These are phyloP conservation scores for Tolypocladium endophyticum DNA, from an alignment of 2,329 filamentous ascomycete genomes.

Conservation along the genomic window DNA sequence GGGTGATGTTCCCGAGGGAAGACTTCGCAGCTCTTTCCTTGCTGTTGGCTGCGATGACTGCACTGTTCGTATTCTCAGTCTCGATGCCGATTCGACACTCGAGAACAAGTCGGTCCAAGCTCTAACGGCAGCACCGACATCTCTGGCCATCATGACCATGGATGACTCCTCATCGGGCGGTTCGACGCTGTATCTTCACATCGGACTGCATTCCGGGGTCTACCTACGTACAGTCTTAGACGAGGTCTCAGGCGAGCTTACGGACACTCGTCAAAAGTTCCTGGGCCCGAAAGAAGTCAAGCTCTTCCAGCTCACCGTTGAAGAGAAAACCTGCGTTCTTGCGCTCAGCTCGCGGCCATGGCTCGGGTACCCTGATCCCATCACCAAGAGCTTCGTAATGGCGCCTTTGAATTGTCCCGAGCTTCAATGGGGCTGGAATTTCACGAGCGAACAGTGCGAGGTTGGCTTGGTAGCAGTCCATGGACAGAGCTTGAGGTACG, in stretches of 20 bases:
- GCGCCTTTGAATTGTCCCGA: conserved; percentile 83
- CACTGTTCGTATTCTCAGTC: conserved; percentile 83
- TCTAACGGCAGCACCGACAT: conserved; percentile 78
- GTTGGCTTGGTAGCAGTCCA: conserved; percentile 93
- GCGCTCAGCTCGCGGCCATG: conserved; percentile 90
- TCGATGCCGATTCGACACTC: conserved; percentile 81
- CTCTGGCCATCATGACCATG: conserved; percentile 90
- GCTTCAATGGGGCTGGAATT: conserved; percentile 92
- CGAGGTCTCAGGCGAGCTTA: conserved; percentile 89
- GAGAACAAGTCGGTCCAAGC: conserved; percentile 94
- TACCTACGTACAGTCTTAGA: conserved; percentile 93
- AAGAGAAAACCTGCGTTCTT: conserved; percentile 74
- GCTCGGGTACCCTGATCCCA: conserved; percentile 85
- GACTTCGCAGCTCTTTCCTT: conserved; percentile 79
- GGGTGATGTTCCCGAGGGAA: conserved; percentile 83
- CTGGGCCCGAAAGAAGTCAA: conserved; percentile 83
- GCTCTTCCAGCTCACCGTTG: conserved; percentile 82
- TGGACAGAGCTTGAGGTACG: conserved; percentile 75
- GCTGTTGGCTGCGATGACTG: conserved; percentile 96
- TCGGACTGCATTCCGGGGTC: conserved; percentile 89
- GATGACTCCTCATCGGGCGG: conserved; percentile 84
- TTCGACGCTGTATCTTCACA: conserved; percentile 85
- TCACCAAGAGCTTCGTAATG: conserved; percentile 80
- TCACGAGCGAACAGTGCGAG: conserved; percentile 86
- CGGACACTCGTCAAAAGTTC: conserved; percentile 90